A percentile compares a stretch with the other conserved stretches of the same genome.
Evolutionary conservation across 164 flowering plant genomes (phyloP).

Genomic region (Tetracentron sinense): DNA sequence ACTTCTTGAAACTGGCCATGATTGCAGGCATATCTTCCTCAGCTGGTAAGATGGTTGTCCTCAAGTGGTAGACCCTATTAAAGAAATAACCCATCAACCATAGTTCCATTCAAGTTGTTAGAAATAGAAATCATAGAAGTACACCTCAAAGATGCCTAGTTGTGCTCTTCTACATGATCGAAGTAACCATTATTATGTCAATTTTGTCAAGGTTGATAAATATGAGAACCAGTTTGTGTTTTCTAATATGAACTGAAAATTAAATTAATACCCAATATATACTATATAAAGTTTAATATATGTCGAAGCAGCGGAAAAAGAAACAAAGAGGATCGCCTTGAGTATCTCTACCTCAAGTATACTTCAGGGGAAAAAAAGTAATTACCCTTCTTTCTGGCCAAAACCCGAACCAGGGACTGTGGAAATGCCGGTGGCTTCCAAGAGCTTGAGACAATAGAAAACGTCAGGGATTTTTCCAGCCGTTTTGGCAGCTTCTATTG

Average conservation of each 20-base stretch:
- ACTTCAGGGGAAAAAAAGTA: background rate
- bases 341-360: too few relatives aligned
- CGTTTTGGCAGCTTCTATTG: conserved; percentile 79
- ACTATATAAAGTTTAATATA: too few relatives aligned
- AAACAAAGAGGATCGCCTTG: too few relatives aligned
- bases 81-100: background rate
- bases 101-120: background rate
- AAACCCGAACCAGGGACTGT: conserved; percentile 99
- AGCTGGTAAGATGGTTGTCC: conserved; percentile 94
- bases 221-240: too few relatives aligned
- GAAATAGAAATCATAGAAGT: background rate
- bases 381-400: conserved; percentile 97
- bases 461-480: conserved; percentile 95
- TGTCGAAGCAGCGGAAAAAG: too few relatives aligned
- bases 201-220: too few relatives aligned
- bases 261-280: too few relatives aligned
- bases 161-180: too few relatives aligned
- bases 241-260: too few relatives aligned
- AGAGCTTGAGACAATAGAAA: conserved; percentile 89
- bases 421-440: conserved; percentile 98
- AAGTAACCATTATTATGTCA: too few relatives aligned
- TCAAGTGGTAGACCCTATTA: conserved; percentile 83
- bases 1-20: conserved; percentile 93
- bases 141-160: too few relatives aligned
- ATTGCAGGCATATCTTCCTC: conserved; percentile 99